Evolutionary conservation across 768 basidiomycete genomes (phyloP), one percentile per base, ranked within the genome.

Genomic region (Candolleomyces eurysporus): DNA sequence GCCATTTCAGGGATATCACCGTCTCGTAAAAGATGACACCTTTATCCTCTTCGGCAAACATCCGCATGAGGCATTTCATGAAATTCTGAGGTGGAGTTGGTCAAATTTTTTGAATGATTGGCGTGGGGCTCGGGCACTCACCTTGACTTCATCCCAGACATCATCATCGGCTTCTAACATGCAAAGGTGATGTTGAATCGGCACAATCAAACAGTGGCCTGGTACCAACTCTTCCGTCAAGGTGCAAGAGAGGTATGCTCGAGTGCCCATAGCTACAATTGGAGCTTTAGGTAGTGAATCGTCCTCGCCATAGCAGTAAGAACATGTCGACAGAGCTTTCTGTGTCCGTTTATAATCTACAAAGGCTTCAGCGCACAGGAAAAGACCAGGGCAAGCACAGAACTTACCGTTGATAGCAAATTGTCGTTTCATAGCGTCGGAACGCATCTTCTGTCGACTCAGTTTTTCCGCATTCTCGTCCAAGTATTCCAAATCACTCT

Each of bases 1-100:
- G 97, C 73, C 85, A 82, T 69, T 91, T 94, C 68, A 98, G 80
- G 22, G 79, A 88, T 51, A 95, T 79, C 57, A 97, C 91, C 6
- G 96, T 98, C 73, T 98, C 97, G 72, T 90, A 97, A 77, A 99
- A 99, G 9, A 98, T 74, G 11, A 96, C 92, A 0, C 97, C 97
- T 70, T 94, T 90, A 72, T 97, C 92, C 63, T 96, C 87, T 68
- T 93, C 89, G 0, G 92, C 88, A 67, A 87, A 94, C 96, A 97
- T 97, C 62, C 85, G 84, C 87, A 98, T 98, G 17, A 99, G 79
- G 63, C 93, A 95, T 77, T 99, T 99, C 87, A 88, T 88, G 62
- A 88, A 88, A 63, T 88, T 88, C 87, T 88, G 53, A 54, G 19
- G 40, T 59, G 39, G 32, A 26, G 39, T 53, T 46, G 39, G 59